phyloP scores from a whole-genome alignment of 2,329 filamentous ascomycete genomes.

The Stagonosporopsis chrysanthemi region DNA sequence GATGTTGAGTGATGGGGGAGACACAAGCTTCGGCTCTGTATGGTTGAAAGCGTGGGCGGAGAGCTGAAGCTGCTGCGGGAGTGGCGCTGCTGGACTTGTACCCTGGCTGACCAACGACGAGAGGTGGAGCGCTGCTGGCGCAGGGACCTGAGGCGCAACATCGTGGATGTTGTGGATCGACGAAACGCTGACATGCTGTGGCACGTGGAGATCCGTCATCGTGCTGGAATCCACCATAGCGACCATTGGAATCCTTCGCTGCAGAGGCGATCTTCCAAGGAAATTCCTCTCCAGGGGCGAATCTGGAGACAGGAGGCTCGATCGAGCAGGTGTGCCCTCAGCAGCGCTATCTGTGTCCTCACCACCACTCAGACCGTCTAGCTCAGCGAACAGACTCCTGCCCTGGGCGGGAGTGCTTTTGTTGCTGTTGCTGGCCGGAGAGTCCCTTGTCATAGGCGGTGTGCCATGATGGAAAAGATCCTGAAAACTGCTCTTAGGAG shows the following conservation, averaged over 20 bases:
- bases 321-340: conserved; percentile 47
- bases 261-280: conserved; percentile 33
- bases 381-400: conserved; percentile 89
- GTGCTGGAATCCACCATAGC: conserved; percentile 67
- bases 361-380: conserved; percentile 80
- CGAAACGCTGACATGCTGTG: conserved; percentile 41
- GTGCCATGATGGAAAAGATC: conserved; percentile 66
- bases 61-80: conserved; percentile 26
- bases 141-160: conserved; percentile 35
- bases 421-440: conserved; percentile 56
- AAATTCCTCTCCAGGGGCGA: conserved; percentile 43
- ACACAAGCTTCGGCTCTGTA: conserved; percentile 30
- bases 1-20: conserved; percentile 29
- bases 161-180: conserved; percentile 38
- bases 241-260: conserved; percentile 34
- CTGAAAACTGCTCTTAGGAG: conserved; percentile 59
- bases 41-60: conserved; percentile 35
- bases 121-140: conserved; percentile 24
- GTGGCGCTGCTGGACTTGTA: conserved; percentile 32
- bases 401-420: conserved; percentile 59
- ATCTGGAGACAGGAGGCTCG: conserved; percentile 41
- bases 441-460: conserved; percentile 63
- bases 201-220: conserved; percentile 68
- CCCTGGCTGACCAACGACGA: conserved; percentile 41
- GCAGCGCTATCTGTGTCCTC: conserved; percentile 61